Percentiles rank a stretch among this genome's conserved stretches.
Conservation (phyloP, 345 rosid species). For the Mangifera indica region DNA sequence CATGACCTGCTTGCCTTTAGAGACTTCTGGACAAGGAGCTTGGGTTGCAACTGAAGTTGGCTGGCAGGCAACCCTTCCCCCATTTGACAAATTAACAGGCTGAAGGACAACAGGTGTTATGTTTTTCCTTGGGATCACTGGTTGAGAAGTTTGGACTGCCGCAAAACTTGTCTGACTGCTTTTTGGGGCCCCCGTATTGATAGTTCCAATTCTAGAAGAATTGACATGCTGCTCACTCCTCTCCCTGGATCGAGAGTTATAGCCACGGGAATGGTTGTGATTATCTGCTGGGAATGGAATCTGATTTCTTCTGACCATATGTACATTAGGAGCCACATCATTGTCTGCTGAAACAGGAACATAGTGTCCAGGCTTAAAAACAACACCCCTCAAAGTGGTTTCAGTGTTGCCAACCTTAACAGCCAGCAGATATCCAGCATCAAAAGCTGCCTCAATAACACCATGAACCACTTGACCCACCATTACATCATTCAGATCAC, state of each 20-base stretch:
- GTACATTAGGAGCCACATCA: slow-evolving; percentile 70
- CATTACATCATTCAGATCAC: slow-evolving; percentile 34
- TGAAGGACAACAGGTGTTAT: slow-evolving; percentile 53
- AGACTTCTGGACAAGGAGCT: slow-evolving; percentile 22
- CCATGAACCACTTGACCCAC: slow-evolving; percentile 77
- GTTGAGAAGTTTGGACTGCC: slow-evolving; percentile 35
- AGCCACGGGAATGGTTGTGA: slow-evolving; percentile 30
- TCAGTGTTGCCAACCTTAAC: slow-evolving; percentile 63
- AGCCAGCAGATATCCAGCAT: slow-evolving; percentile 74
- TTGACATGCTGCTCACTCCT: slow-evolving; percentile 15
- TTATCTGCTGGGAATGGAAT: slow-evolving; percentile 44
- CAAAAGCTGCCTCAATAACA: slow-evolving; percentile 66
- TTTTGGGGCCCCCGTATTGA: slow-evolving; percentile 26
- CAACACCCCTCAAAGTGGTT: slow-evolving; percentile 66
- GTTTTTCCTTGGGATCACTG: slow-evolving; percentile 36
- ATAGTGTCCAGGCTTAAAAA: slow-evolving; percentile 70
- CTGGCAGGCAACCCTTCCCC: slow-evolving; percentile 23
- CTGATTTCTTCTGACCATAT: slow-evolving; percentile 67
- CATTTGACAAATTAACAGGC: slow-evolving; percentile 46
- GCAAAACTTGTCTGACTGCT: slow-evolving; percentile 29
- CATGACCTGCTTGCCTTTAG: slow-evolving; percentile 37
- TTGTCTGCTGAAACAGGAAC: slow-evolving; percentile 61
- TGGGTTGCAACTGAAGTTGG: slow-evolving; percentile 20
- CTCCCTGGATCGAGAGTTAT: slow-evolving; percentile 25
- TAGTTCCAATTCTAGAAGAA: slow-evolving; percentile 25